These are phyloP conservation scores for Priceomyces melissophilus DNA, from an alignment of 805 yeast genomes.

Conservation along the genomic window DNA sequence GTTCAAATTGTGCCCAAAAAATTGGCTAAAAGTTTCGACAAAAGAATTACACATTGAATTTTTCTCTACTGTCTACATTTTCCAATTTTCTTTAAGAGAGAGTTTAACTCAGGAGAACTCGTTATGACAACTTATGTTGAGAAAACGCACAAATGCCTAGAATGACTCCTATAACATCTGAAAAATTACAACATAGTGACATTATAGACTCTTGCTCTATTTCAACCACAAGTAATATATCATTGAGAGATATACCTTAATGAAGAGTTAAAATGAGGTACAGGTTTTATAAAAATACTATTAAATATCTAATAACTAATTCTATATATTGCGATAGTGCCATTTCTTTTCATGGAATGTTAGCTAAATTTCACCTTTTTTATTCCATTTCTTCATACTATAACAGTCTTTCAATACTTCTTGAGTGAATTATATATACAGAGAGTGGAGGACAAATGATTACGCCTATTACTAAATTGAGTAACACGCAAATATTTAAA, in stretches of 20 bases:
- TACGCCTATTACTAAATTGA: no score
- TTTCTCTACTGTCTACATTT: slow-evolving; percentile 27
- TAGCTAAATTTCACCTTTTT: no score
- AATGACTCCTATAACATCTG: slow-evolving; percentile 45
- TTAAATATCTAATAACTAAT: no score
- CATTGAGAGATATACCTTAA: no score
- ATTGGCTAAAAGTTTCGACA: slow-evolving; percentile 23
- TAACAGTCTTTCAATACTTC: no score
- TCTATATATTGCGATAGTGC: no score
- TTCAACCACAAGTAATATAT: slow-evolving; percentile 50
- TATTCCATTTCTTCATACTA: no score
- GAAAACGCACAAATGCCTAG: slow-evolving; percentile 66
- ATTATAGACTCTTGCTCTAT: slow-evolving; percentile 53
- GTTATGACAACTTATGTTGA: slow-evolving; percentile 56
- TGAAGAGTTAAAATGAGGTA: no score
- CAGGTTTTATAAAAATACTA: no score
- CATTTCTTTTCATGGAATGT: no score
- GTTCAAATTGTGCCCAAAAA: slow-evolving; percentile 17
- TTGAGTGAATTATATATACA: no score
- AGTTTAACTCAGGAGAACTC: slow-evolving; percentile 44
- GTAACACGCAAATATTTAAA: slow-evolving; percentile 9
- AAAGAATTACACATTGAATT: slow-evolving; percentile 26
- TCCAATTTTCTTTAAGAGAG: slow-evolving; percentile 20
- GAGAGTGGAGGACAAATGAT: no score
- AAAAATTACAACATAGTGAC: slow-evolving; percentile 56